Percentiles rank a stretch among this genome's conserved stretches.
Conservation (phyloP, 2,329 filamentous ascomycete species). For the Neofusicoccum umdonicola region DNA sequence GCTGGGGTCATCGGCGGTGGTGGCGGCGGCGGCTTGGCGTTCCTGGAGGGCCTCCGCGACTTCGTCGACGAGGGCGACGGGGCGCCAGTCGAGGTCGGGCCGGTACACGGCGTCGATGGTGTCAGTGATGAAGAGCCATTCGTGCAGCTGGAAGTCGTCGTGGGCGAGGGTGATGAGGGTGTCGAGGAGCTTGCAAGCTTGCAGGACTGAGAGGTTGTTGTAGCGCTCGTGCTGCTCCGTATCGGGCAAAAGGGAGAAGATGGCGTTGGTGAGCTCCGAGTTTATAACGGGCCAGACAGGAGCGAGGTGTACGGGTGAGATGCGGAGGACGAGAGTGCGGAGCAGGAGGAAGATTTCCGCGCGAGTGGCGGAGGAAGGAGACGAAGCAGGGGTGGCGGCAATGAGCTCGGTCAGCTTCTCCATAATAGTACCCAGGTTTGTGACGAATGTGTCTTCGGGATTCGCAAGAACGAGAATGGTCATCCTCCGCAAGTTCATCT, state of each 20-base stretch:
- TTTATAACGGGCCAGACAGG: slow-evolving; percentile 89
- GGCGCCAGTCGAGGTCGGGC: slow-evolving; percentile 60
- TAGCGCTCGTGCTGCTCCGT: slow-evolving; percentile 68
- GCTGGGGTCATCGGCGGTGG: slow-evolving; percentile 26
- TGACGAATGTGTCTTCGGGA: slow-evolving; percentile 74
- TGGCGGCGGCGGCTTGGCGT: slow-evolving; percentile 24
- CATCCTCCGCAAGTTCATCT: slow-evolving; percentile 82
- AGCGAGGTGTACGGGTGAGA: slow-evolving; percentile 74
- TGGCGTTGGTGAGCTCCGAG: slow-evolving; percentile 74
- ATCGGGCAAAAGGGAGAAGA: slow-evolving; percentile 67
- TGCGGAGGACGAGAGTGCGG: slow-evolving; percentile 76
- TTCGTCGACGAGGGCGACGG: slow-evolving; percentile 78
- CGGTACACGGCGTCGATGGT: slow-evolving; percentile 95
- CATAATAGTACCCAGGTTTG: slow-evolving; percentile 69
- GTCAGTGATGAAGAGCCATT: slow-evolving; percentile 97
- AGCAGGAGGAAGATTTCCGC: slow-evolving; percentile 89
- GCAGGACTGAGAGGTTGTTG: slow-evolving; percentile 72
- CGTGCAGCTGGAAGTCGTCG: slow-evolving; percentile 96
- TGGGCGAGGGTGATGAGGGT: slow-evolving; percentile 80
- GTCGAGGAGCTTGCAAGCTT: slow-evolving; percentile 92
- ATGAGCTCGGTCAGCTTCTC: slow-evolving; percentile 87
- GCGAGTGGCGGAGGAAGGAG: slow-evolving; percentile 83
- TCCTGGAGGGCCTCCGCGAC: slow-evolving; percentile 71
- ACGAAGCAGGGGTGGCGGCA: slow-evolving; percentile 78
- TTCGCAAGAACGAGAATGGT: slow-evolving; percentile 76